Evolutionary conservation across 257 asterid species (phyloP).

Genomic region (Penstemon newberryi): DNA sequence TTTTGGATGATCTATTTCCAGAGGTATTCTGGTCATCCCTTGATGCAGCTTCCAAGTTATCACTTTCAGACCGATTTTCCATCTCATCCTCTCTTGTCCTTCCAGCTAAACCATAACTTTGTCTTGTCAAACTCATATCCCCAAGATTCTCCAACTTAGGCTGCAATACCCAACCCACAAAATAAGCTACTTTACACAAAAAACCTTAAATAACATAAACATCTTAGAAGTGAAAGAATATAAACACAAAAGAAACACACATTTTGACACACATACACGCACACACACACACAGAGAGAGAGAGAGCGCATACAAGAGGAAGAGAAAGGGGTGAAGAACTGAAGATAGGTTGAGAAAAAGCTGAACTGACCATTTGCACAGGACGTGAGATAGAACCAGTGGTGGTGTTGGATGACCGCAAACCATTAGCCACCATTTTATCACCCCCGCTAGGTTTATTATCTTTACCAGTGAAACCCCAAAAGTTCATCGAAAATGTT

Average conservation of each 20-base stretch:
- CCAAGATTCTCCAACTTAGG: slow-evolving; percentile 75
- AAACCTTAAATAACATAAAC: slow-evolving; percentile 8
- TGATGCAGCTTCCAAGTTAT: slow-evolving; percentile 64
- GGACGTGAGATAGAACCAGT: slow-evolving; percentile 43
- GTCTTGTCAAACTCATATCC: slow-evolving; percentile 53
- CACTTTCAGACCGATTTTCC: slow-evolving; percentile 73
- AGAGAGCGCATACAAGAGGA: slow-evolving; percentile 48
- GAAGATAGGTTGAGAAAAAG: slow-evolving; percentile 44
- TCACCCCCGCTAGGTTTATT: slow-evolving; percentile 38
- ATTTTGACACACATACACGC: background rate
- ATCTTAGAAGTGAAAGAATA: slow-evolving; percentile 23
- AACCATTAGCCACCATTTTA: slow-evolving; percentile 53
- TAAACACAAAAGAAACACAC: background rate
- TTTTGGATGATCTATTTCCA: slow-evolving; percentile 45
- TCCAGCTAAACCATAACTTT: slow-evolving; percentile 38
- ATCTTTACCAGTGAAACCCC: slow-evolving; percentile 40
- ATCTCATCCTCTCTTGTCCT: slow-evolving; percentile 53
- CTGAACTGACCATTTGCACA: slow-evolving; percentile 41
- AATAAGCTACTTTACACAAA: background rate
- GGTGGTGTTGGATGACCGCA: slow-evolving; percentile 38
- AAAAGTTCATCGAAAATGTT: slow-evolving; percentile 51
- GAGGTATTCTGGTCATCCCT: slow-evolving; percentile 61
- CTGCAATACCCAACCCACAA: slow-evolving; percentile 39
- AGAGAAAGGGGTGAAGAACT: slow-evolving; percentile 50
- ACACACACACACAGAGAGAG: background rate